A percentile compares a stretch with the other conserved stretches of the same genome.
These are phyloP conservation scores for Blastobotrys serpentis DNA, from an alignment of 1,139 yeast genomes.

Conservation along the genomic window DNA sequence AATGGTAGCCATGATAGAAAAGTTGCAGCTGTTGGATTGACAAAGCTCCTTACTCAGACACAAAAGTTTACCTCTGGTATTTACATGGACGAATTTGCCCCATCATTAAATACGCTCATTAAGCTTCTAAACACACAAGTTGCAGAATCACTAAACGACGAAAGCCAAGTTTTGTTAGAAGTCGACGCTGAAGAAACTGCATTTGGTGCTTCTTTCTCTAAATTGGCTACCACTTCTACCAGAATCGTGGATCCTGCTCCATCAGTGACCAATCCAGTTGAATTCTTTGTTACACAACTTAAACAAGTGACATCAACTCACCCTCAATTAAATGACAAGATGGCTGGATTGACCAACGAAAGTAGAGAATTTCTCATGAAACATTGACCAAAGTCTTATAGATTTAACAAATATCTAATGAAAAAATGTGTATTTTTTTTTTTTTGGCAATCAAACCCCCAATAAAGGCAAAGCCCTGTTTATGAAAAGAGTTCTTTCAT, in stretches of 20 bases:
- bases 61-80: conserved; percentile 39
- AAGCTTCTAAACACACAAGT: conserved; percentile 43
- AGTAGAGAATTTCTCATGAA: conserved; percentile 37
- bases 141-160: conserved; percentile 30
- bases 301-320: conserved; percentile 35
- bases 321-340: conserved; percentile 29
- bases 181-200: conserved; percentile 63
- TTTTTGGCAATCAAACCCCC: too few species aligned
- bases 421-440: too few species aligned
- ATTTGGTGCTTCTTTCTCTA: conserved; percentile 84
- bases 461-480: too few species aligned
- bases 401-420: background rate
- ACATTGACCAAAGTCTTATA: conserved; percentile 27
- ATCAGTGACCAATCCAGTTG: conserved; percentile 43
- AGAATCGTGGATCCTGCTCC: conserved; percentile 71
- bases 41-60: conserved; percentile 53
- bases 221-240: conserved; percentile 59
- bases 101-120: conserved; percentile 54
- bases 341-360: conserved; percentile 42
- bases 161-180: conserved; percentile 29
- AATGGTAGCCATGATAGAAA: conserved; percentile 74
- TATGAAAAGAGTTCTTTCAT: too few species aligned
- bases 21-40: conserved; percentile 69
- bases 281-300: conserved; percentile 41
- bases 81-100: conserved; percentile 47